phyloP scores from a whole-genome alignment of 2,329 filamentous ascomycete species.

The Dendrostoma leiphaemia region DNA sequence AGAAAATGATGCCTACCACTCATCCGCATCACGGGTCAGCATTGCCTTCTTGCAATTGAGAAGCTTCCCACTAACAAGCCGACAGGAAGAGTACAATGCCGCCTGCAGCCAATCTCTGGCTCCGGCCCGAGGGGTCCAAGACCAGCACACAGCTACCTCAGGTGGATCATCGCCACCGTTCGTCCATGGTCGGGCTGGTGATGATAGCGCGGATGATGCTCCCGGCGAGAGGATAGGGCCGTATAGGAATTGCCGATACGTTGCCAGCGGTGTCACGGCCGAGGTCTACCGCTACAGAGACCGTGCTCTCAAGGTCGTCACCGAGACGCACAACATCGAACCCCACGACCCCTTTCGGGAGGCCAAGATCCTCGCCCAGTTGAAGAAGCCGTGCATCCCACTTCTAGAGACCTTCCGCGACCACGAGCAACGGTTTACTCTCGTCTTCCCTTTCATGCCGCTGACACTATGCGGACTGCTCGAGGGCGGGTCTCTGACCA shows the following conservation, averaged over 20 bases:
- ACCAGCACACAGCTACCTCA: constrained; percentile 10
- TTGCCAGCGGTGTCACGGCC: constrained; percentile 74
- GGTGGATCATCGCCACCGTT: background rate
- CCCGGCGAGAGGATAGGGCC: constrained; percentile 48
- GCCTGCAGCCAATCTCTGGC: too few relatives aligned
- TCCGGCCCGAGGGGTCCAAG: too few relatives aligned
- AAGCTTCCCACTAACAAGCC: background rate
- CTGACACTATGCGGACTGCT: constrained; percentile 71
- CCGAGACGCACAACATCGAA: constrained; percentile 66
- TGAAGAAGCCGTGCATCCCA: constrained; percentile 58
- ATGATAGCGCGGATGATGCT: constrained; percentile 19
- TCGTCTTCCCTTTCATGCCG: constrained; percentile 83
- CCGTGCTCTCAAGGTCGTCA: constrained; percentile 81
- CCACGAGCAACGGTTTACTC: constrained; percentile 66
- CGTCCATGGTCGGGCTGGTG: background rate
- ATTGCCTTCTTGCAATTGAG: background rate
- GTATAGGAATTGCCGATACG: constrained; percentile 51
- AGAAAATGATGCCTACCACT: constrained; percentile 64
- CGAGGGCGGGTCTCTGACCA: constrained; percentile 38
- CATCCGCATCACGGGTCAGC: constrained; percentile 56
- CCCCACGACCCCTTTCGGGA: constrained; percentile 85
- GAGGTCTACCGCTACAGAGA: constrained; percentile 70
- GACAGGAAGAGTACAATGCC: constrained; percentile 58
- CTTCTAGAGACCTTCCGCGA: constrained; percentile 74
- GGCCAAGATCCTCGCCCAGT: constrained; percentile 65